Percentiles rank a stretch among this genome's conserved stretches.
Conservation (phyloP, 176 grass and related monocot genomes). For the Aechmea fasciata region DNA sequence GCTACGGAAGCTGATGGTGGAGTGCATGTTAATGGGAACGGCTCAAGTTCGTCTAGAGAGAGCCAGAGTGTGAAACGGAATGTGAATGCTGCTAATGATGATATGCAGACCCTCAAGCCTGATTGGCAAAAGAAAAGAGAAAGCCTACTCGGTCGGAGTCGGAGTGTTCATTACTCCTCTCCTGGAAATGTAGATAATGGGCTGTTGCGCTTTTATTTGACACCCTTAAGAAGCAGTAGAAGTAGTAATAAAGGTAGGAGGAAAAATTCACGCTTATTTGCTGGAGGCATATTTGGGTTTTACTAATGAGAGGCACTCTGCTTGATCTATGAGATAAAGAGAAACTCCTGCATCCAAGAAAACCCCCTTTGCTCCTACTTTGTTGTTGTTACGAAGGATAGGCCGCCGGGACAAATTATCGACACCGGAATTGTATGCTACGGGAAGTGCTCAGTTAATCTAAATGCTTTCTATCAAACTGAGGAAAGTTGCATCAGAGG, state of each 20-base stretch:
- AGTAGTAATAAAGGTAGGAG: constrained; percentile 18
- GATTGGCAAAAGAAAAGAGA: constrained; percentile 25
- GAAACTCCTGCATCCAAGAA: neutral
- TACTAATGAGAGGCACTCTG: neutral
- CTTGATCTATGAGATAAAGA: neutral
- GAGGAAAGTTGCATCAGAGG: neutral
- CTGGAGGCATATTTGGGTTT: constrained; percentile 29
- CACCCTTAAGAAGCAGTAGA: constrained; percentile 39
- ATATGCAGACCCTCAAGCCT: neutral
- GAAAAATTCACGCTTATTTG: constrained; percentile 30
- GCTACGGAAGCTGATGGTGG: neutral
- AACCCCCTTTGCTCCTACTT: neutral
- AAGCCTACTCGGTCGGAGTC: constrained; percentile 45
- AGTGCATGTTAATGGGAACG: constrained; percentile 13
- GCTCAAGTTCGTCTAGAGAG: constrained; percentile 13
- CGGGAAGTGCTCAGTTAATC: neutral
- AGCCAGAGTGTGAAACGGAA: constrained; percentile 26
- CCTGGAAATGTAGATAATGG: constrained; percentile 24
- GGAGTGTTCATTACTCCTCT: constrained; percentile 46
- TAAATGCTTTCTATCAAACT: neutral
- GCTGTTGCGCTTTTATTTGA: constrained; percentile 31
- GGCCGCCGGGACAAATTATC: neutral
- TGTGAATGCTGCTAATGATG: constrained; percentile 3
- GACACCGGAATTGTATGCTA: neutral
- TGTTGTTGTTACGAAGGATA: no score